Percentiles rank a stretch among this genome's conserved stretches.
Conservation (phyloP, 2,329 filamentous ascomycete genomes). For the Talaromyces sp. region DNA sequence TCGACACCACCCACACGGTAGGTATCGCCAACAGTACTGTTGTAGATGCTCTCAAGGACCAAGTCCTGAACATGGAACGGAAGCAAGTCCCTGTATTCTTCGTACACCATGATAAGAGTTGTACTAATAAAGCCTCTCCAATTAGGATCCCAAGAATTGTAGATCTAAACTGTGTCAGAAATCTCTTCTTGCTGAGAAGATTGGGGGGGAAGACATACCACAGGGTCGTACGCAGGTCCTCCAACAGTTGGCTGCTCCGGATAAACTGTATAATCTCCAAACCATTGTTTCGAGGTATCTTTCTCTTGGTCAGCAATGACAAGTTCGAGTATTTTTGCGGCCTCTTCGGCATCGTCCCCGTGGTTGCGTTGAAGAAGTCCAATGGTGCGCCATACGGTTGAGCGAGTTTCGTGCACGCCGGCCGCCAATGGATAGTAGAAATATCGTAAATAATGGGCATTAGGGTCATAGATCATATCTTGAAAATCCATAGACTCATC, state of each 20-base stretch:
- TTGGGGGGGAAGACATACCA: slow-evolving; percentile 13
- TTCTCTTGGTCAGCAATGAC: slow-evolving; percentile 53
- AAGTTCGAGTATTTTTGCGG: slow-evolving; percentile 51
- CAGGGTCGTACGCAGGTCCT: slow-evolving; percentile 45
- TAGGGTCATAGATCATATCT: slow-evolving; percentile 51
- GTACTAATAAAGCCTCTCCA: slow-evolving; percentile 61
- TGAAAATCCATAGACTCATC: slow-evolving; percentile 52
- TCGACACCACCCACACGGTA: slow-evolving; percentile 59
- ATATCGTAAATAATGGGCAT: slow-evolving; percentile 46
- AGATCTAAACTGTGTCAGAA: slow-evolving; percentile 41
- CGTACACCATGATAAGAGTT: slow-evolving; percentile 53
- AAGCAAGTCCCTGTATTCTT: slow-evolving; percentile 53
- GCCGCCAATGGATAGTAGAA: slow-evolving; percentile 42
- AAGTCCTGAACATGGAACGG: slow-evolving; percentile 34
- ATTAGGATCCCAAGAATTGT: slow-evolving; percentile 57
- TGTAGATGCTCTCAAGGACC: slow-evolving; percentile 53
- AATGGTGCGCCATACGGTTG: slow-evolving; percentile 55
- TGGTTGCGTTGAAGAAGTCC: slow-evolving; percentile 54
- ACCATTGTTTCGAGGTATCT: slow-evolving; percentile 52
- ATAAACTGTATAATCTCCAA: slow-evolving; percentile 23
- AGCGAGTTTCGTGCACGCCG: slow-evolving; percentile 53
- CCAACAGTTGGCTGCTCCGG: slow-evolving; percentile 55
- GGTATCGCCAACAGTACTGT: slow-evolving; percentile 54
- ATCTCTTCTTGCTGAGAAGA: neutral
- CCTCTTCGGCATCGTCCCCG: slow-evolving; percentile 46